Base-by-base conservation (phyloP, 2,329 filamentous ascomycete genomes). In the Immersiporthe knoxdaviesiana region DNA sequence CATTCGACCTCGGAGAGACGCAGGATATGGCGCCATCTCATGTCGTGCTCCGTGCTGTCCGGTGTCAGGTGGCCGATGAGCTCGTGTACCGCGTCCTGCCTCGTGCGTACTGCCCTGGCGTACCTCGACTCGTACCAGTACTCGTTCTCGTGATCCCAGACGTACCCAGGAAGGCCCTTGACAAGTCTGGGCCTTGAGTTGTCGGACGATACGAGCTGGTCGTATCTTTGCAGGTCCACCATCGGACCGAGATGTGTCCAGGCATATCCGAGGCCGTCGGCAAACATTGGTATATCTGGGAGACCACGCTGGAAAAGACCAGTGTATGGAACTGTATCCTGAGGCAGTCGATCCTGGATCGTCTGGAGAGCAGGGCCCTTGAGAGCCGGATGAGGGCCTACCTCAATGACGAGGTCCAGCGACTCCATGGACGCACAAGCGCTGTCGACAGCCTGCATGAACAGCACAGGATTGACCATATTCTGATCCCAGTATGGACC, bases 381-480 rank as follows among this genome's bases (percentile, higher is more conserved):
- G 27, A 59, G 24, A 4, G 30, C 56, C 8, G 56, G 56, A 59
- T 59, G 56, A 10, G 56, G 56, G 11, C 56, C 56, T 1, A 59
- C 7, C 37, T 59, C 56, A 10, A 59, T 32, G 7, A 35, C 12
- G 2, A 59, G 56, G 21, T 59, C 56, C 5, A 32, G 7, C 2
- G 24, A 6, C 3, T 35, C 56, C 12, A 32, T 12, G 3, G 24
- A 18, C 3, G 12, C 7, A 21, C 27, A 32, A 3, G 56, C 56
- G 7, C 16, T 59, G 3, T 21, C 30, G 18, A 50, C 27, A n/a
- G 66, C 66, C 27, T 62, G 52, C 12, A 61, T 62, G 66, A 78
- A 77, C 1, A 75, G 62, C 0, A 78, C 76, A 3, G 74, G 68
- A 1, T 60, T 73, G 0, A 68, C 70, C 24, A 73, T 47, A 41